Evolutionary conservation across 2,329 filamentous ascomycete genomes (phyloP).

Genomic region (Clarireedia hainanense): DNA sequence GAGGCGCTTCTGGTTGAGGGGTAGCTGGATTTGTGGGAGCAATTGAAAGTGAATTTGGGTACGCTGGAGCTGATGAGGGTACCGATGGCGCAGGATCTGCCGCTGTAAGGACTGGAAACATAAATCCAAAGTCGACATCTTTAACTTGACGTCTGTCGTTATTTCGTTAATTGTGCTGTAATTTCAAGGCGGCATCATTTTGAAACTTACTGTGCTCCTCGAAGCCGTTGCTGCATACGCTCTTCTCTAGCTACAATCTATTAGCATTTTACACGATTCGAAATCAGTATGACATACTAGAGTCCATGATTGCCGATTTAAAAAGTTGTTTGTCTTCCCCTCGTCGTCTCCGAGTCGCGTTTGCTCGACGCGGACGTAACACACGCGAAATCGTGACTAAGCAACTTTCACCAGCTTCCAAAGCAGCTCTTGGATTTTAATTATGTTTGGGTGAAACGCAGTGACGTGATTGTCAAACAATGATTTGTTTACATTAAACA

Average conservation of each 20-base stretch:
- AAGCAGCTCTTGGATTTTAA: too few species aligned
- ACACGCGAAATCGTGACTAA: too few species aligned
- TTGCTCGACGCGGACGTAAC: background rate
- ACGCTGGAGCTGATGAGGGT: background rate
- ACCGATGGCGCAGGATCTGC: conserved; percentile 8
- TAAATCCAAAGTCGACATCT: conserved; percentile 52
- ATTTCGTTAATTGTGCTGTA: conserved; percentile 31
- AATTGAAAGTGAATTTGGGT: conserved; percentile 4
- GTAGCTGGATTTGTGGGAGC: conserved; percentile 6
- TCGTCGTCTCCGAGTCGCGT: conserved; percentile 6
- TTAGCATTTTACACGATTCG: conserved; percentile 1
- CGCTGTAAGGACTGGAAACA: conserved; percentile 33
- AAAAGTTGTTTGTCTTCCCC: background rate
- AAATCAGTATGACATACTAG: background rate
- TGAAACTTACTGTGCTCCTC: conserved; percentile 50
- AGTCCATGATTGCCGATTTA: conserved; percentile 3
- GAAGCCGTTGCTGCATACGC: conserved; percentile 56
- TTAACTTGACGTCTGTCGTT: conserved; percentile 43
- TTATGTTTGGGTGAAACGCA: too few species aligned
- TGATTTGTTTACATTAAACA: too few species aligned
- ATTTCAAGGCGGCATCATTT: background rate
- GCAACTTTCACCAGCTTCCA: too few species aligned
- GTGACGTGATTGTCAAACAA: too few species aligned
- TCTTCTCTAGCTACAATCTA: conserved; percentile 44
- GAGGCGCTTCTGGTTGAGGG: conserved; percentile 13